Evolutionary conservation across 164 flowering plant species (phyloP).

Genomic region (Kalanchoe fedtschenkoi): DNA sequence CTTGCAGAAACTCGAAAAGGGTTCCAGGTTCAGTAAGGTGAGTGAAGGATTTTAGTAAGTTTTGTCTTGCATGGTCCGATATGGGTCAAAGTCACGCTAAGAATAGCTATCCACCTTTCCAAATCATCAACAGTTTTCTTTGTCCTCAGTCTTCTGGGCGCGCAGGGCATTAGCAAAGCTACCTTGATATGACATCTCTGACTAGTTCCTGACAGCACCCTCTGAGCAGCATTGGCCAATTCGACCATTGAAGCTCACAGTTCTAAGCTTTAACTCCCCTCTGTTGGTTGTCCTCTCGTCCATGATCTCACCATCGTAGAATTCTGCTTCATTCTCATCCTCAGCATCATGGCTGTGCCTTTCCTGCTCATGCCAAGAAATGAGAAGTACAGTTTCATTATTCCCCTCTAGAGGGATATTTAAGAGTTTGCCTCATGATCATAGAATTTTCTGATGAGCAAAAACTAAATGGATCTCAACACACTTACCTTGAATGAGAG

Average conservation of each 20-base stretch:
- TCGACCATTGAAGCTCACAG: constrained; percentile 32
- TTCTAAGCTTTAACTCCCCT: constrained; percentile 69
- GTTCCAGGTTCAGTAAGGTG: too few relatives aligned
- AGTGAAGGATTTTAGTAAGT: too few relatives aligned
- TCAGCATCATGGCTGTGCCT: constrained; percentile 12
- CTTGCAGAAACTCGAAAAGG: too few relatives aligned
- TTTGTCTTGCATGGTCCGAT: too few relatives aligned
- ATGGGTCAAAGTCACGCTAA: too few relatives aligned
- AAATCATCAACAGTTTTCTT: too few relatives aligned
- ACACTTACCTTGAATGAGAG: constrained; percentile 25
- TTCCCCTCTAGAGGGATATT: not conserved
- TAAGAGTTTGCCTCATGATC: not conserved
- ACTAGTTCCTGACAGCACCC: not conserved
- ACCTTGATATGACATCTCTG: too few relatives aligned
- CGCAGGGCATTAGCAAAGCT: too few relatives aligned
- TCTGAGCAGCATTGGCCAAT: constrained; percentile 13
- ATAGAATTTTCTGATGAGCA: not conserved
- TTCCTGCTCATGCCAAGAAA: constrained; percentile 21
- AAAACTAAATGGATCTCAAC: not conserved
- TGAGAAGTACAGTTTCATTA: not conserved
- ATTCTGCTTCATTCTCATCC: constrained; percentile 19
- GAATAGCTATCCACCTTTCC: too few relatives aligned
- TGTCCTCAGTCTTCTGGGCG: too few relatives aligned
- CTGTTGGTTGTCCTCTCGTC: constrained; percentile 68
- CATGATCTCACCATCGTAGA: constrained; percentile 56